Base-by-base conservation (phyloP, 2,329 filamentous ascomycete species). In the Pseudogymnoascus sp. region DNA sequence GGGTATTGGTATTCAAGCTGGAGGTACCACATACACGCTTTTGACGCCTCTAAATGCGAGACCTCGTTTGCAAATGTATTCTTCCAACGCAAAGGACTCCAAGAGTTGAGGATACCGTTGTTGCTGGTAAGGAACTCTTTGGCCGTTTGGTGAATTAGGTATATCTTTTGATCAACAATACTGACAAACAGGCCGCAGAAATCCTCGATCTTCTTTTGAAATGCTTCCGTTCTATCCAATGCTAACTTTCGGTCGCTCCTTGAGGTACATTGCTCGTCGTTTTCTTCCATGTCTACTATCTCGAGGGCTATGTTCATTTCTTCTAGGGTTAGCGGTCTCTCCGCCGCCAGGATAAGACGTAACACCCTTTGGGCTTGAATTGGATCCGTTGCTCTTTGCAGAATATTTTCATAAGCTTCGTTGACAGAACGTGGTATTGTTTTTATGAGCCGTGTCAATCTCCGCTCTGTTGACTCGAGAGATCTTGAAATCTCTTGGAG, bases 141-240 rank as follows among this genome's bases (percentile, higher is more conserved):
- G 3, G 69, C 70, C 12, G 74, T 74, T 59, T 75, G 71, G 65
- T 77, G 75, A 22, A 77, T 69, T 10, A 77, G 67, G 35, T 72
- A 73, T n/a, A 76, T 72, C 59, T 56, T 64, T 19, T n/a, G 4
- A 60, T 64, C 33, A 16, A 63, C 50, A 61, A 67, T 38, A 40
- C 14, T 61, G 1, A 67, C 59, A 37, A 67, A 65, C 4, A 66
- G 64, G 6, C 65, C 64, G 56, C 65, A 67, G 19, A 64, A 28
- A 41, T 7, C 4, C 6, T 41, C 8, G 37, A 66, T 31, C 6
- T 12, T 38, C 6, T 24, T 53, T 28, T 24, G 11, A 50, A 63
- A 61, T 31, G 31, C 46, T 22, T 62, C 41, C 3, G 6, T 7
- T 8, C n/a, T 16, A 6, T 37, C 35, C 14, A n/a, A n/a, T n/a